A percentile compares a stretch with the other conserved stretches of the same genome.
Conservation (phyloP, 768 basidiomycete genomes). For the Podaxis pistillaris region DNA sequence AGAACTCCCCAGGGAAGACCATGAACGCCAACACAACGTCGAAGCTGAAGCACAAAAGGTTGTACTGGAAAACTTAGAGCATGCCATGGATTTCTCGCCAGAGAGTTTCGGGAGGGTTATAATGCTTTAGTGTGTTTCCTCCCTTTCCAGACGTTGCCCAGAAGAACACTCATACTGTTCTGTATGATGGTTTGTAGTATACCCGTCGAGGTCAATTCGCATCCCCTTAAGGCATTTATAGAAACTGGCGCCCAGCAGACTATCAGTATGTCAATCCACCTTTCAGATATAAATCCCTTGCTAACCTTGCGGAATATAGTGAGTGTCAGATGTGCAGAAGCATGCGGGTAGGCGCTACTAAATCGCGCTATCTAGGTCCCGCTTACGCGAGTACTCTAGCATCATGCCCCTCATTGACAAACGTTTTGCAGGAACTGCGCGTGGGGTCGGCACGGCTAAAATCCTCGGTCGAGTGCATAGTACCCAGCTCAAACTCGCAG, state of each 20-base stretch:
- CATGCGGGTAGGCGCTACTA: constrained; percentile 64
- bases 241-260: constrained; percentile 97
- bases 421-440: constrained; percentile 84
- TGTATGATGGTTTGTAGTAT: constrained; percentile 49
- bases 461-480: constrained; percentile 94
- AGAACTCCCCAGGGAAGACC: constrained; percentile 61
- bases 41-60: constrained; percentile 86
- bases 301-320: constrained; percentile 44
- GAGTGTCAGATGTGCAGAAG: constrained; percentile 91
- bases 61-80: constrained; percentile 88
- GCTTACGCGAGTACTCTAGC: constrained; percentile 32
- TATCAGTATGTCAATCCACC: constrained; percentile 65
- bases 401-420: constrained; percentile 92
- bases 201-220: constrained; percentile 87
- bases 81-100: constrained; percentile 91
- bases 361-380: too few species aligned
- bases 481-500: constrained; percentile 86
- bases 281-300: not conserved
- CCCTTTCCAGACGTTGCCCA: too few species aligned
- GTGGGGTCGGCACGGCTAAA: constrained; percentile 91
- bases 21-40: constrained; percentile 48
- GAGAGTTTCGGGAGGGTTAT: constrained; percentile 92
- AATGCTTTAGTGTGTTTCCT: constrained; percentile 86
- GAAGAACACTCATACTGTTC: too few species aligned
- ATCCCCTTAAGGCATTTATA: constrained; percentile 92